phyloP scores from a whole-genome alignment of 805 yeast genomes.

The Pichia kluyveri region DNA sequence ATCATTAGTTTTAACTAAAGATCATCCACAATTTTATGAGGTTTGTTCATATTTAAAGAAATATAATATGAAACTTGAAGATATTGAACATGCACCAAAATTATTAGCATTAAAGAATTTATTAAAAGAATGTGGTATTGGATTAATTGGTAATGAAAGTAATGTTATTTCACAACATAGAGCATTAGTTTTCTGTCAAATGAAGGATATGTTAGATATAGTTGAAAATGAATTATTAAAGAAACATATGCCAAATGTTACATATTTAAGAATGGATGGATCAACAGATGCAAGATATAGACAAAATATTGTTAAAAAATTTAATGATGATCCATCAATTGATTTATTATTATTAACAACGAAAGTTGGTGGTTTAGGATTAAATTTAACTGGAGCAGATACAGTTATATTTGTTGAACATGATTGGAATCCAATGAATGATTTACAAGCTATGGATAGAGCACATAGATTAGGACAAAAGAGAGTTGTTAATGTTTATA shows the following conservation, averaged over 20 bases:
- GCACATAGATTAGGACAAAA: slow-evolving; percentile 98
- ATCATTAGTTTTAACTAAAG: slow-evolving; percentile 70
- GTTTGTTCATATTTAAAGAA: slow-evolving; percentile 52
- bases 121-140: slow-evolving; percentile 89
- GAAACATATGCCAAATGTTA: slow-evolving; percentile 80
- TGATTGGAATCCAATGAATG: slow-evolving; percentile 99
- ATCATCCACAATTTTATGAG: slow-evolving; percentile 73
- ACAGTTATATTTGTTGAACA: slow-evolving; percentile 99
- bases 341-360: slow-evolving; percentile 89
- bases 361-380: slow-evolving; percentile 97
- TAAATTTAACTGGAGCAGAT: slow-evolving; percentile 96
- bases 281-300: slow-evolving; percentile 87
- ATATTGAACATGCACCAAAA: slow-evolving; percentile 85
- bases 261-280: slow-evolving; percentile 93
- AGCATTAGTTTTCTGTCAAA: slow-evolving; percentile 89
- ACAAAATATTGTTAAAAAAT: slow-evolving; percentile 82
- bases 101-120: slow-evolving; percentile 72
- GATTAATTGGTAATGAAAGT: slow-evolving; percentile 29
- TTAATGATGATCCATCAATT: slow-evolving; percentile 94
- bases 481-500: slow-evolving; percentile 92
- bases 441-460: slow-evolving; percentile 97
- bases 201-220: slow-evolving; percentile 95
- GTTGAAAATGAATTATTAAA: slow-evolving; percentile 84
- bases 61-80: slow-evolving; percentile 53
- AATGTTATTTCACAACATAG: slow-evolving; percentile 86